These are phyloP conservation scores for Sextonia rubra DNA, from an alignment of 164 flowering plant species.

Conservation along the genomic window DNA sequence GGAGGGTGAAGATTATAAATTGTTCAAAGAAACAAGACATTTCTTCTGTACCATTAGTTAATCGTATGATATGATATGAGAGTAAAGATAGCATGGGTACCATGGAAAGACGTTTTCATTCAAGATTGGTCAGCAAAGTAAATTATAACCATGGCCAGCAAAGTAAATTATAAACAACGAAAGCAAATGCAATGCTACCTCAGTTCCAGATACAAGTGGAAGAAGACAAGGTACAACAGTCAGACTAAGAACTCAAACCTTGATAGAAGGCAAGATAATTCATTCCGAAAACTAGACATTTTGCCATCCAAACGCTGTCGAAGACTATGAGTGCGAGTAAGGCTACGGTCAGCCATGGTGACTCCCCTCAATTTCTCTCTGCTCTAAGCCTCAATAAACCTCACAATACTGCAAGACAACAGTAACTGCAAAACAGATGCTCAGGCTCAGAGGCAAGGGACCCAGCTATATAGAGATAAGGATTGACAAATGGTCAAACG, in stretches of 20 bases:
- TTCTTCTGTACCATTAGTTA: neutral
- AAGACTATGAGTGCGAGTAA: constrained; percentile 25
- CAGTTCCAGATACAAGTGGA: neutral
- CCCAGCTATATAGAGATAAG: constrained; percentile 2
- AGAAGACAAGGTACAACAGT: neutral
- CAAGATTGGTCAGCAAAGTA: neutral
- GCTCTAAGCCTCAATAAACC: neutral
- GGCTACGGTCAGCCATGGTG: constrained; percentile 23
- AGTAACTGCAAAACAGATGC: neutral
- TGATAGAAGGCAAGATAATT: constrained; percentile 22
- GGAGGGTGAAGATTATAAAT: neutral
- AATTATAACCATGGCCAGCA: neutral
- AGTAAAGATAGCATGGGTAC: neutral
- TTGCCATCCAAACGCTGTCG: constrained; percentile 23
- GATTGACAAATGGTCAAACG: neutral
- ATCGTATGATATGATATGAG: neutral
- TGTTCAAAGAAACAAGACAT: neutral
- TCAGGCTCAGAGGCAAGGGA: constrained; percentile 1
- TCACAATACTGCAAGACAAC: constrained; percentile 10
- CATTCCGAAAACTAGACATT: constrained; percentile 25
- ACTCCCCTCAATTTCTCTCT: neutral
- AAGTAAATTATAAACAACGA: neutral
- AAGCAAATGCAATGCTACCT: no score
- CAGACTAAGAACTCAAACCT: constrained; percentile 15
- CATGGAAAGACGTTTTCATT: neutral